A percentile compares a stretch with the other conserved stretches of the same genome.
These are phyloP conservation scores for Piloderma croceum DNA, from an alignment of 768 basidiomycete species.

Conservation along the genomic window DNA sequence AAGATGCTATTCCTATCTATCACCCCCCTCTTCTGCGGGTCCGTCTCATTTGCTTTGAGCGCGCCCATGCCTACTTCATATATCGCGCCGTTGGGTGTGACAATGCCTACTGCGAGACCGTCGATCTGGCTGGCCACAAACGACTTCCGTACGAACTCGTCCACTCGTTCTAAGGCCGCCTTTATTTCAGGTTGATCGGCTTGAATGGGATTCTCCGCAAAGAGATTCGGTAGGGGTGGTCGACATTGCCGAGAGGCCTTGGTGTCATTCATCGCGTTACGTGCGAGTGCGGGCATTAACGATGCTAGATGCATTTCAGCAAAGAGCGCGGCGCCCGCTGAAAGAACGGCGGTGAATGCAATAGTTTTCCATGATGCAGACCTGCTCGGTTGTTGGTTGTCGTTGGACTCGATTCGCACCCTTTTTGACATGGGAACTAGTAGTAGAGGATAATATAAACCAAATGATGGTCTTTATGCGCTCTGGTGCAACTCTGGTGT, in stretches of 20 bases:
- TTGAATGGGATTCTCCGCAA: conserved; percentile 23
- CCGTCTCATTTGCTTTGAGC: conserved; percentile 39
- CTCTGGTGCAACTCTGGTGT: too few relatives aligned
- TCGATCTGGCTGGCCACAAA: conserved; percentile 34
- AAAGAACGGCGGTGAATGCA: too few relatives aligned
- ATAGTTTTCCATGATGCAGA: too few relatives aligned
- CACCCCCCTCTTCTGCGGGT: conserved; percentile 10
- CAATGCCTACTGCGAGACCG: conserved; percentile 44
- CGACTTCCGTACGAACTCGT: conserved; percentile 26
- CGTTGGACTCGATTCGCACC: too few relatives aligned
- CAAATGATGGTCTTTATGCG: too few relatives aligned
- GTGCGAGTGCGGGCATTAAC: too few relatives aligned
- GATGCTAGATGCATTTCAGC: too few relatives aligned
- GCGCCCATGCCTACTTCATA: conserved; percentile 42
- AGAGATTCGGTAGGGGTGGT: conserved; percentile 23
- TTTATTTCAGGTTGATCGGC: conserved; percentile 16
- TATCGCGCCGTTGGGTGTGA: conserved; percentile 39
- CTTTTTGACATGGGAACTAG: too few relatives aligned
- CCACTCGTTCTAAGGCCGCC: conserved; percentile 20
- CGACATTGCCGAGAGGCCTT: conserved; percentile 21
- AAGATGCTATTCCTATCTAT: conserved; percentile 44
- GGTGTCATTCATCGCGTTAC: too few relatives aligned
- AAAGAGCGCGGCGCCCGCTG: too few relatives aligned
- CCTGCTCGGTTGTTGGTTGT: too few relatives aligned
- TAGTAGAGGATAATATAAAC: too few relatives aligned